Conservation (phyloP, 2,329 filamentous ascomycete genomes). For the Colletotrichum noveboracense region DNA sequence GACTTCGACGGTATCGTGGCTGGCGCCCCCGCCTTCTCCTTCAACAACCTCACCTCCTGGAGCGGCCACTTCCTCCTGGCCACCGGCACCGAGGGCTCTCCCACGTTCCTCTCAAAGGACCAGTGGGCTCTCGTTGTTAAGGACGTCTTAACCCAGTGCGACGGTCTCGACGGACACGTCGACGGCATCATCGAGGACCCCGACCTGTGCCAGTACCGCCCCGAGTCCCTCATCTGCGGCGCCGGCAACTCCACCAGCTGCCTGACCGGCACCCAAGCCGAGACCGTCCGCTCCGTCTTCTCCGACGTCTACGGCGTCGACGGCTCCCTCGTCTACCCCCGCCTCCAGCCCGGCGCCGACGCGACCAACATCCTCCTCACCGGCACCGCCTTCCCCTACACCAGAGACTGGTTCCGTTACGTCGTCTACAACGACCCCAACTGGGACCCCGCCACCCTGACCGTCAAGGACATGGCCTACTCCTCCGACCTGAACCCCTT, state of each 20-base stretch:
- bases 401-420: conserved; percentile 40
- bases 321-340: conserved; percentile 44
- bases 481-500: conserved; percentile 40
- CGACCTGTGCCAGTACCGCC: conserved; percentile 37
- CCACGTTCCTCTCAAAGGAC: conserved; percentile 36
- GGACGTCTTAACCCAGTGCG: conserved; percentile 33
- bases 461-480: conserved; percentile 38
- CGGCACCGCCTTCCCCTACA: conserved; percentile 29
- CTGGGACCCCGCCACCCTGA: conserved; percentile 40
- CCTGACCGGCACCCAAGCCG: conserved; percentile 36
- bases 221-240: conserved; percentile 45
- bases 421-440: conserved; percentile 43
- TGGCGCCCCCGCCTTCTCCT: conserved; percentile 44
- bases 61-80: conserved; percentile 36
- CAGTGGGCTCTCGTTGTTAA: conserved; percentile 12
- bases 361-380: conserved; percentile 49
- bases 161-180: conserved; percentile 25
- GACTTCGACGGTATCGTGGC: conserved; percentile 52
- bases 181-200: conserved; percentile 28
- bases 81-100: conserved; percentile 45
- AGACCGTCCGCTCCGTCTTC: conserved; percentile 37
- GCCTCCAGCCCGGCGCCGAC: conserved; percentile 53
- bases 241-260: not conserved
- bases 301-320: conserved; percentile 30
- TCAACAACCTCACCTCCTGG: conserved; percentile 41